Evolutionary conservation across 2,329 filamentous ascomycete species (phyloP), one percentile per base, ranked within the genome.

Genomic region (Ophiostoma sp.): DNA sequence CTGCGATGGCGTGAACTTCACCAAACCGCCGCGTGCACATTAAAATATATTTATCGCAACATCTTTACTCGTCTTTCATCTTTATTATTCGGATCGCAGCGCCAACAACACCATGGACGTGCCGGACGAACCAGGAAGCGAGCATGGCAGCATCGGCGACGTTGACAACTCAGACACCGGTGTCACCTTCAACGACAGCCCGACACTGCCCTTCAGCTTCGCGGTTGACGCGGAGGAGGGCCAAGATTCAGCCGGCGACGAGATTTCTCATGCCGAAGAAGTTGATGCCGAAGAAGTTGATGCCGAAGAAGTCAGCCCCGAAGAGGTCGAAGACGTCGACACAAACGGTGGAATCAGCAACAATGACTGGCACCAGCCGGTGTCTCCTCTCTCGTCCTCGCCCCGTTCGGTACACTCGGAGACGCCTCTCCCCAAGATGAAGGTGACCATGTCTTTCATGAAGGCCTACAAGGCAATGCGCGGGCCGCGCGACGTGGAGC

Each of bases 401-500:
- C 19, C 45, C 19, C n/a, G n/a, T n/a, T n/a, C n/a, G n/a, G 50
- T 2, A 25, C 48, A 7, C 4, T 55, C 55, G 3, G 61, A 45
- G 39, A 12, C 36, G 2, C 11, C 48, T n/a, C 3, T 69, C 8
- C 42, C 50, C 5, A 73, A 45, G 55, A 73, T 75, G 33, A 74
- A 73, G 42, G 71, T 75, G 25, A 76, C 75, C 1, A 71, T 72
- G 70, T 28, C 75, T 1, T 75, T 76, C 50, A 72, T 82, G 55
- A 76, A 78, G 69, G 79, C 81, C 0, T 83, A 82, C 72, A 76
- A 76, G 9, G 78, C 79, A 17, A 80, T 83, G 79, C 79, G 79
- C 22, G 81, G 81, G 1, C 78, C 79, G 7, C 73, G 76, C 15
- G 74, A 70, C 25, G 66, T 75, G 15, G 75, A 76, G 7, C 74